These are phyloP conservation scores for Phanerodontia chrysosporium DNA, from an alignment of 768 basidiomycete genomes.

Conservation along the genomic window DNA sequence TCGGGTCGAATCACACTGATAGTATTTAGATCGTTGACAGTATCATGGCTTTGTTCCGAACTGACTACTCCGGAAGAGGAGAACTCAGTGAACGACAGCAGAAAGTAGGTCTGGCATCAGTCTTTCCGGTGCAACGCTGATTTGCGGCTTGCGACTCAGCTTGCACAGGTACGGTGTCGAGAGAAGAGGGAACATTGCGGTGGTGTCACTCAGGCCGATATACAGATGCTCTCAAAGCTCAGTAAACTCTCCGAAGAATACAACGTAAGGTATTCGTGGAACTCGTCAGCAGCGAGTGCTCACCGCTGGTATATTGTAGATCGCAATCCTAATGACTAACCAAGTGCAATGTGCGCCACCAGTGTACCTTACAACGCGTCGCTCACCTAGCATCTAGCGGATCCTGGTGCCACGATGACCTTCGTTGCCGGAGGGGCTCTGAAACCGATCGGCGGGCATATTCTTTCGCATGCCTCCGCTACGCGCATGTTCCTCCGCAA, in stretches of 20 bases:
- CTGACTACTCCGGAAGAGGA: constrained; percentile 90
- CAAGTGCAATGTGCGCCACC: constrained; percentile 80
- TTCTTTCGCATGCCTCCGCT: constrained; percentile 83
- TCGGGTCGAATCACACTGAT: not conserved
- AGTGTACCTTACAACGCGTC: not conserved
- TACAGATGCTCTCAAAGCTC: constrained; percentile 85
- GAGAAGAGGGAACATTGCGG: not conserved
- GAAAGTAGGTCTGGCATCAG: constrained; percentile 43
- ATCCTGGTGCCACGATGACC: constrained; percentile 92
- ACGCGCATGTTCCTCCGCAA: constrained; percentile 86
- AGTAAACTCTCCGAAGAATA: constrained; percentile 91
- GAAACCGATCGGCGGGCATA: constrained; percentile 89
- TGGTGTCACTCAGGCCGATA: not conserved
- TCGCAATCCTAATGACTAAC: constrained; percentile 86
- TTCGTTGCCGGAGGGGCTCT: constrained; percentile 92
- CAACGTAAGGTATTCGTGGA: constrained; percentile 47
- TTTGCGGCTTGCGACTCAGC: constrained; percentile 41
- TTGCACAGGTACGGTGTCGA: constrained; percentile 75
- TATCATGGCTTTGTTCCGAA: constrained; percentile 95
- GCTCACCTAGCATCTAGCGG: constrained; percentile 45
- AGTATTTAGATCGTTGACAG: constrained; percentile 79
- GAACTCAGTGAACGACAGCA: constrained; percentile 94
- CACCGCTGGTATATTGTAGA: constrained; percentile 35
- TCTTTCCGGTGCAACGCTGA: no score
- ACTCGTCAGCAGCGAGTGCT: not conserved